These are phyloP conservation scores for Tolypocladium pustulatum DNA, from an alignment of 2,329 filamentous ascomycete genomes.

Conservation along the genomic window DNA sequence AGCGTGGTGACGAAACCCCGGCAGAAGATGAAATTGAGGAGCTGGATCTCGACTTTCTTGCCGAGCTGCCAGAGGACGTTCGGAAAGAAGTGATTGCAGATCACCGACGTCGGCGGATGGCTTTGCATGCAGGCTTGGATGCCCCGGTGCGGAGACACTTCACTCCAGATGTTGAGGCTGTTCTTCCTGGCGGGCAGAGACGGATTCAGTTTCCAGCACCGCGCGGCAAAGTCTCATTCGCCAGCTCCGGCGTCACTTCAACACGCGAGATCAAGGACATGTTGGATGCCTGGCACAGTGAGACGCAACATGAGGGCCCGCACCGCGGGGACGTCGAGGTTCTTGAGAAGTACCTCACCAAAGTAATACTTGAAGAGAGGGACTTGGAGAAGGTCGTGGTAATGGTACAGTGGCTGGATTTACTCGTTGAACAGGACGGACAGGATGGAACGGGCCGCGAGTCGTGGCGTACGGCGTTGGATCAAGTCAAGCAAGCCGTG, in stretches of 20 bases:
- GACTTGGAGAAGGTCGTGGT: conserved; percentile 66
- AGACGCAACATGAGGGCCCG: conserved; percentile 64
- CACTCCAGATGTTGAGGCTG: conserved; percentile 11
- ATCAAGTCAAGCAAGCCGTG: conserved; percentile 35
- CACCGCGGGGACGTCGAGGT: conserved; percentile 69
- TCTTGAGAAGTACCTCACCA: conserved; percentile 59
- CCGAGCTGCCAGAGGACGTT: conserved; percentile 73
- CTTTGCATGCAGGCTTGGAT: conserved; percentile 42
- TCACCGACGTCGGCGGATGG: conserved; percentile 46
- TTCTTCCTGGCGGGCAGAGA: conserved; percentile 24
- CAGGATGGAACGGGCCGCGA: conserved; percentile 24
- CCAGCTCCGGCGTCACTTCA: conserved; percentile 28
- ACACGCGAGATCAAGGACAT: conserved; percentile 59
- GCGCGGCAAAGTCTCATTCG: conserved; percentile 37
- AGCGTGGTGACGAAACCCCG: conserved; percentile 16
- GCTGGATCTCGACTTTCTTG: conserved; percentile 63
- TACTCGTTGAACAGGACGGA: conserved; percentile 40
- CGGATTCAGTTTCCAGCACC: conserved; percentile 34
- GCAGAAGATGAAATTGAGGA: conserved; percentile 30
- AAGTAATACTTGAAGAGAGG: conserved; percentile 64
- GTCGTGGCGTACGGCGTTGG: conserved; percentile 36
- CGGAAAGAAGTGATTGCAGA: conserved; percentile 69
- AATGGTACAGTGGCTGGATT: conserved; percentile 57
- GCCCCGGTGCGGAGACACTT: conserved; percentile 16
- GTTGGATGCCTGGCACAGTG: conserved; percentile 63